Percentiles rank a stretch among this genome's conserved stretches.
Evolutionary conservation across 805 yeast genomes (phyloP).

Genomic region (Metschnikowia kunwiensis): DNA sequence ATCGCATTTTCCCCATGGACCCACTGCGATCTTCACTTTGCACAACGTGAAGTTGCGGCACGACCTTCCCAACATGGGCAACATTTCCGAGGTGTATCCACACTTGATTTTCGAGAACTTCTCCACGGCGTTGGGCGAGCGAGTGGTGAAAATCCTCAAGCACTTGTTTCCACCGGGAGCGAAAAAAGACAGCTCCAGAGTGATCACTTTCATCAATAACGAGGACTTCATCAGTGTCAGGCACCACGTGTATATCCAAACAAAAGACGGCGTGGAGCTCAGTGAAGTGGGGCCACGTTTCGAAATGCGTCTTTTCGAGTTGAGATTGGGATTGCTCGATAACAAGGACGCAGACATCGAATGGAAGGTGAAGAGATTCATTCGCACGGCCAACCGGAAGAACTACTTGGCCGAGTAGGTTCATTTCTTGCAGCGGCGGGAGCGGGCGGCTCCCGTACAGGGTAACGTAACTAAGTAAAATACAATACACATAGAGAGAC

Average conservation of each 20-base stretch:
- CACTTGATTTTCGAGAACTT: slow-evolving; percentile 64
- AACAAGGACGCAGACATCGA: slow-evolving; percentile 97
- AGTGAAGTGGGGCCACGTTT: slow-evolving; percentile 99
- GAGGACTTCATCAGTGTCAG: slow-evolving; percentile 93
- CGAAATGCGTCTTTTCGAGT: slow-evolving; percentile 90
- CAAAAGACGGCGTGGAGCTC: slow-evolving; percentile 83
- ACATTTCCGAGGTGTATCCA: slow-evolving; percentile 88
- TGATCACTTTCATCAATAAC: slow-evolving; percentile 85
- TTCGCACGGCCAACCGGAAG: slow-evolving; percentile 93
- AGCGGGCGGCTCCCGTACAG: no score
- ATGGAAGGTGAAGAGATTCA: slow-evolving; percentile 91
- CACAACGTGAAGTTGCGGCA: slow-evolving; percentile 95
- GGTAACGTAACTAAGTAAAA: slow-evolving; percentile 7
- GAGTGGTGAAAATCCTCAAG: slow-evolving; percentile 47
- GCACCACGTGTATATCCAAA: slow-evolving; percentile 90
- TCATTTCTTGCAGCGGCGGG: no score
- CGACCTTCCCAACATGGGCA: slow-evolving; percentile 82
- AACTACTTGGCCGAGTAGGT: slow-evolving; percentile 62
- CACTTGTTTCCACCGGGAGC: slow-evolving; percentile 97
- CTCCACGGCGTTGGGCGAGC: background rate
- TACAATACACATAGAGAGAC: slow-evolving; percentile 6
- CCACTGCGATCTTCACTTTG: slow-evolving; percentile 88
- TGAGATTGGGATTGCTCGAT: slow-evolving; percentile 86
- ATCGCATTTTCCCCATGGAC: slow-evolving; percentile 97
- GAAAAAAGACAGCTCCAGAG: slow-evolving; percentile 82